Conservation (phyloP, 768 basidiomycete species). For the Gyrodon lividus region DNA sequence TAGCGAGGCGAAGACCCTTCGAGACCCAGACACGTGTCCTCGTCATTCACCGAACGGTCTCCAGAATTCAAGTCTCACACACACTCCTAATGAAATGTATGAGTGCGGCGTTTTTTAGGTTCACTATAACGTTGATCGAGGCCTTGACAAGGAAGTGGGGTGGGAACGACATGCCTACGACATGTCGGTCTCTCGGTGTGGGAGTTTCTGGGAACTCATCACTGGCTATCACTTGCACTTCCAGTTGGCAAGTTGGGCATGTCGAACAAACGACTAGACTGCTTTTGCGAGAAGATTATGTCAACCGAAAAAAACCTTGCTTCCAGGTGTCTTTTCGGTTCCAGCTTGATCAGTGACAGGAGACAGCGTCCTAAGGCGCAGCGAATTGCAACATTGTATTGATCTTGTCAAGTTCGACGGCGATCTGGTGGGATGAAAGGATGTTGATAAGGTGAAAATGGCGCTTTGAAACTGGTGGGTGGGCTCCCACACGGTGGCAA, state of each 20-base stretch:
- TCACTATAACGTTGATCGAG: conserved; percentile 26
- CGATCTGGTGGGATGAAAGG: conserved; percentile 7
- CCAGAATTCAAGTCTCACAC: neutral
- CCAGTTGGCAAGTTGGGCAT: too few relatives aligned
- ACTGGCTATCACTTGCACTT: neutral
- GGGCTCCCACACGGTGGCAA: neutral
- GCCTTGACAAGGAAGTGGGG: conserved; percentile 23
- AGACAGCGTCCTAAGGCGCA: neutral
- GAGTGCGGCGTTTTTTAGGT: conserved; percentile 18
- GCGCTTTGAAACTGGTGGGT: neutral
- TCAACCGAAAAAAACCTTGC: conserved; percentile 13
- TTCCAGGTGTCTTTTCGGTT: conserved; percentile 3
- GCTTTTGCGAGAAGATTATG: conserved; percentile 24
- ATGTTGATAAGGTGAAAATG: neutral
- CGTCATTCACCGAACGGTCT: neutral
- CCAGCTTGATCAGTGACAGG: neutral
- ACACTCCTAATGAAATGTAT: neutral
- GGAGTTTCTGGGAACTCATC: conserved; percentile 18
- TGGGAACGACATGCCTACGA: conserved; percentile 29
- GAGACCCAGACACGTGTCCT: conserved; percentile 2
- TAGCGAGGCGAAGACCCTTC: neutral
- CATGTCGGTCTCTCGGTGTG: conserved; percentile 23
- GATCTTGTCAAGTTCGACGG: neutral
- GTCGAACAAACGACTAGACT: conserved; percentile 3
- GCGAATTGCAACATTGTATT: neutral